These are phyloP conservation scores for Tuber umbilicatum DNA, from an alignment of 495 filamentous ascomycete genomes.

Conservation along the genomic window DNA sequence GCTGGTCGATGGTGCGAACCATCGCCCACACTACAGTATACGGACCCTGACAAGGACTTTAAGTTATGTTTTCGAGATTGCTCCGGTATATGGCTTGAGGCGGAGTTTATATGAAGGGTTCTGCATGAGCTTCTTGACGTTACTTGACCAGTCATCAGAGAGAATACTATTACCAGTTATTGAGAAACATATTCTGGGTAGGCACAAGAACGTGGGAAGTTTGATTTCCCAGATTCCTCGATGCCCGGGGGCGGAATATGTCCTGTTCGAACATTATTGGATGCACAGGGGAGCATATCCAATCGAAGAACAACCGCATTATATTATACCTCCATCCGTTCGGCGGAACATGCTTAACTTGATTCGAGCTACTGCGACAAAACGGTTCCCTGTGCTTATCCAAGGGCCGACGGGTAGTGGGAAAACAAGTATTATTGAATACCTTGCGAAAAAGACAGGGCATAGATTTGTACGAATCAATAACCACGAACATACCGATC, in stretches of 20 bases:
- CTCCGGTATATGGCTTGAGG: conserved; percentile 77
- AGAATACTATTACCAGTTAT: conserved; percentile 69
- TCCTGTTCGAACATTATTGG: conserved; percentile 93
- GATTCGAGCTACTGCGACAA: conserved; percentile 82
- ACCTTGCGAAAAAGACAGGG: conserved; percentile 87
- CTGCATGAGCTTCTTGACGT: conserved; percentile 93
- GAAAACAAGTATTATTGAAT: conserved; percentile 99
- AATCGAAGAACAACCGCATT: conserved; percentile 70
- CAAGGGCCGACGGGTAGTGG: conserved; percentile 95
- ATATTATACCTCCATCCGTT: conserved; percentile 94
- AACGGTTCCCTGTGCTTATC: conserved; percentile 87
- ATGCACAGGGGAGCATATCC: conserved; percentile 62
- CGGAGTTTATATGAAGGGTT: conserved; percentile 90
- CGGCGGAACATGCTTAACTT: conserved; percentile 90
- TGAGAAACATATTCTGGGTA: conserved; percentile 68
- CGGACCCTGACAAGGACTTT: conserved; percentile 87
- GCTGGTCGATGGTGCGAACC: conserved; percentile 86
- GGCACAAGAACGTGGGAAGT: conserved; percentile 58
- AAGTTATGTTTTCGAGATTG: conserved; percentile 75
- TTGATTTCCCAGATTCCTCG: conserved; percentile 67
- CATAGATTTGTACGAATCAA: conserved; percentile 98
- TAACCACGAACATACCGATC: conserved; percentile 97
- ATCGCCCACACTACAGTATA: conserved; percentile 91
- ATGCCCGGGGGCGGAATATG: conserved; percentile 67
- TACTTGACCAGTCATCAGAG: conserved; percentile 73